Percentiles rank a stretch among this genome's conserved stretches.
These are phyloP conservation scores for Shiraia sp. DNA, from an alignment of 2,329 filamentous ascomycete genomes.

Conservation along the genomic window DNA sequence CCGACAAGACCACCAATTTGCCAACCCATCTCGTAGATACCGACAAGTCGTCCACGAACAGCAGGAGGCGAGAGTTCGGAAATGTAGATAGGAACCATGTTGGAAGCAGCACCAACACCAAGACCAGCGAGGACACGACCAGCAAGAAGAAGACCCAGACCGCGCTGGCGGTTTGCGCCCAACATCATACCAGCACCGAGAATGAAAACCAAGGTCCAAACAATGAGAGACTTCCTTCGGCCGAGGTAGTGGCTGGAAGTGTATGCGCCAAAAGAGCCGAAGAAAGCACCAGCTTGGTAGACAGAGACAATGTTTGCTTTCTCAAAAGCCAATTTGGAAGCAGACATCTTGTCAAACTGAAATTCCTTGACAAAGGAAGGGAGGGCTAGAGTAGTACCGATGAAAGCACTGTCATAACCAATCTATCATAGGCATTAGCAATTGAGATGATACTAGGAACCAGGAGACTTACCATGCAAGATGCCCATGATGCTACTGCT, in stretches of 20 bases:
- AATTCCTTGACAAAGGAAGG: slow-evolving; percentile 70
- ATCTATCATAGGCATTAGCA: neutral
- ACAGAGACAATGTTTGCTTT: slow-evolving; percentile 74
- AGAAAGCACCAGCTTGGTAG: slow-evolving; percentile 80
- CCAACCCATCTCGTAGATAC: slow-evolving; percentile 54
- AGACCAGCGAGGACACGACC: slow-evolving; percentile 59
- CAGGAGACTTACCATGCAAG: slow-evolving; percentile 46
- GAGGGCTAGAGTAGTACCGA: slow-evolving; percentile 71
- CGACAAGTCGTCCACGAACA: slow-evolving; percentile 62
- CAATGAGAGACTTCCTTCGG: slow-evolving; percentile 63
- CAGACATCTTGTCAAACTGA: slow-evolving; percentile 56
- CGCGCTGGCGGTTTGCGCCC: slow-evolving; percentile 36
- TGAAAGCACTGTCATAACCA: slow-evolving; percentile 70
- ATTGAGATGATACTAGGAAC: too few species aligned
- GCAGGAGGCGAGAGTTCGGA: slow-evolving; percentile 59
- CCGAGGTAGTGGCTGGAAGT: slow-evolving; percentile 66
- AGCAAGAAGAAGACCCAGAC: slow-evolving; percentile 59
- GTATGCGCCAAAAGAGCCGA: slow-evolving; percentile 72
- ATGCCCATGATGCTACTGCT: slow-evolving; percentile 56
- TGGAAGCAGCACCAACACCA: slow-evolving; percentile 57
- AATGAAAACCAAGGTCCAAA: slow-evolving; percentile 66
- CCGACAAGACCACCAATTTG: slow-evolving; percentile 45
- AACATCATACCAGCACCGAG: slow-evolving; percentile 59
- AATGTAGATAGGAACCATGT: slow-evolving; percentile 55
- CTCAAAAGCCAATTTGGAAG: slow-evolving; percentile 56